Conservation (phyloP, 1,284 basidiomycete species). For the Tylopilus sp. region DNA sequence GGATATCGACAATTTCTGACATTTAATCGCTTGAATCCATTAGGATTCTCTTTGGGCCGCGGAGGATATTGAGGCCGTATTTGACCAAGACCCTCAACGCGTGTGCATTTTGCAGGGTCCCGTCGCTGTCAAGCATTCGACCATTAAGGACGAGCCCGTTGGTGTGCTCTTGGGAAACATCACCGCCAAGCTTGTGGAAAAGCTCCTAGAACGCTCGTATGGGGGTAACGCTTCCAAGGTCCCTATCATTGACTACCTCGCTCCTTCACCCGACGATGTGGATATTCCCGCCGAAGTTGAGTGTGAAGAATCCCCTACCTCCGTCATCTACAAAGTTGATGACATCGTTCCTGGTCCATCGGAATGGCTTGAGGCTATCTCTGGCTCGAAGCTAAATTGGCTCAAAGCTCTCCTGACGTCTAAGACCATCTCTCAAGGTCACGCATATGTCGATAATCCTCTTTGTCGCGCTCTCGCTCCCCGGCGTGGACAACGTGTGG, state of each 20-base stretch:
- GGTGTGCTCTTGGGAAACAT: slow-evolving; percentile 89
- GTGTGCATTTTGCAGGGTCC: slow-evolving; percentile 98
- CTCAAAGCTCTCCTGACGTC: slow-evolving; percentile 82
- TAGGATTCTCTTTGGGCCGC: slow-evolving; percentile 97
- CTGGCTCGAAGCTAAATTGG: slow-evolving; percentile 82
- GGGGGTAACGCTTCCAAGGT: slow-evolving; percentile 74
- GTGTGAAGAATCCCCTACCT: slow-evolving; percentile 42
- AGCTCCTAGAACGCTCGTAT: slow-evolving; percentile 80
- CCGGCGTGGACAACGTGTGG: slow-evolving; percentile 73
- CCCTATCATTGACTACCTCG: slow-evolving; percentile 86
- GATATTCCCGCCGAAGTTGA: slow-evolving; percentile 47
- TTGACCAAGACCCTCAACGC: slow-evolving; percentile 96
- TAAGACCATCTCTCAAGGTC: slow-evolving; percentile 81
- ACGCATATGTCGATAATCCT: slow-evolving; percentile 85
- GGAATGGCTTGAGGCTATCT: slow-evolving; percentile 83
- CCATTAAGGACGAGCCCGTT: slow-evolving; percentile 89
- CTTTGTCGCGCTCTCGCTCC: slow-evolving; percentile 85
- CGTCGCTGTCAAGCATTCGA: slow-evolving; percentile 87
- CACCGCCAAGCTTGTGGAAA: slow-evolving; percentile 72
- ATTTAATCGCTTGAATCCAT: slow-evolving; percentile 16
- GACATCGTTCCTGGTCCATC: slow-evolving; percentile 53
- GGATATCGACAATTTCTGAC: slow-evolving; percentile 1
- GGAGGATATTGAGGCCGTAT: slow-evolving; percentile 97
- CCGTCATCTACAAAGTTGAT: slow-evolving; percentile 58
- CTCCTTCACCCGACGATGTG: slow-evolving; percentile 44